Base-by-base conservation (phyloP, 2,329 filamentous ascomycete species). In the Fusarium coffeatum region DNA sequence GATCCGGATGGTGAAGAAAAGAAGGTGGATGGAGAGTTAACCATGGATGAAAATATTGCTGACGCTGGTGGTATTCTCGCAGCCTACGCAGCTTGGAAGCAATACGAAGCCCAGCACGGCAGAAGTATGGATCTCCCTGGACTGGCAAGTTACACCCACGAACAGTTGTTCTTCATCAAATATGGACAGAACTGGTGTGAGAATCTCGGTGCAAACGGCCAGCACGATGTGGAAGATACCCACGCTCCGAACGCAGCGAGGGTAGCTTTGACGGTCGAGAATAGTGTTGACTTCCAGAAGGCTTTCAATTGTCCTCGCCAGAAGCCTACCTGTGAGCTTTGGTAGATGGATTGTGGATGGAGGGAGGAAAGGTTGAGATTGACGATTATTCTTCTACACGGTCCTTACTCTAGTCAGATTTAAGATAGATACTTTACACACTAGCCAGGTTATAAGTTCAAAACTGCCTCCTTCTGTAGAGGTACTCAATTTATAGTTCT, bases 1-100 rank as follows among this genome's bases (percentile, higher is more conserved):
- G 87, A 86, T 0, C 82, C 86, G 9, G 83, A 89, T 30, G 86
- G 83, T 2, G 84, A 87, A 63, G 3, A 84, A 4, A 80, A 90
- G 0, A 85, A 89, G 62, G 85, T 92, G 57, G 88, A 91, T 62
- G 90, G 90, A 10, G 80, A 81, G 22, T 80, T 88, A 13, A 92
- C 90, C 0, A 79, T 92, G 3, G 88, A 87, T 22, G 91, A 93
- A 79, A 92, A 92, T 74, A 89, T 93, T 72, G 90, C 90, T 2
- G 91, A 93, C 76, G 88, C 90, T 1, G 90, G 90, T 16, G 91
- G 90, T 12, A 75, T 93, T 0, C 83, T 85, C 9, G 87, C 89
- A 0, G 83, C 89, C 1, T 92, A 87, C 74, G 81, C 85, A 25
- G 89, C 90, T 0, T 93, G 90, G 90, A 86, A 89, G 76, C 86